These are phyloP conservation scores for Ceratobasidium sp. DNA, from an alignment of 1,284 basidiomycete genomes.

Conservation along the genomic window DNA sequence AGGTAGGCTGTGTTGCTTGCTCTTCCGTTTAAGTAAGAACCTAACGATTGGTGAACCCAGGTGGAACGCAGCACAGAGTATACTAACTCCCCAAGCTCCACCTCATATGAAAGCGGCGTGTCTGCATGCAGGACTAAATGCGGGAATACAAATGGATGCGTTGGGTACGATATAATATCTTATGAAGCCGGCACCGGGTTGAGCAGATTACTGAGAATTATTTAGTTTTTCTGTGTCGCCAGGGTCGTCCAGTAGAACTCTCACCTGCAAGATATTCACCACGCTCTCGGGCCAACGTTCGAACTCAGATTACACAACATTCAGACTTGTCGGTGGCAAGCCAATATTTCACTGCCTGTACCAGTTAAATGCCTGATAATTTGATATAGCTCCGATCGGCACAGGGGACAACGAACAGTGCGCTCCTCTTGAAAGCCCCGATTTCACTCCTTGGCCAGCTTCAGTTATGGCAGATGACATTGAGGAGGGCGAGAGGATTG, in stretches of 20 bases:
- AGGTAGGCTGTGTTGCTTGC: not conserved
- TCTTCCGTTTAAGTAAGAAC: too few species aligned
- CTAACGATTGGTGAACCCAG: not conserved
- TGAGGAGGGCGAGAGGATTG: not conserved
- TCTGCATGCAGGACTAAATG: constrained; percentile 17
- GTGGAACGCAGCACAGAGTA: constrained; percentile 15
- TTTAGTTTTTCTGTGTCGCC: constrained; percentile 15
- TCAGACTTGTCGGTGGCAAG: constrained; percentile 18
- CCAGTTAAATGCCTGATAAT: too few species aligned
- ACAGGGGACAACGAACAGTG: not conserved
- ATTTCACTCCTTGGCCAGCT: not conserved
- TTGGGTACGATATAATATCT: constrained; percentile 8
- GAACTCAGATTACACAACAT: constrained; percentile 5
- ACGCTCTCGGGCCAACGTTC: not conserved
- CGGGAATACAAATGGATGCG: constrained; percentile 2
- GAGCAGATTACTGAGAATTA: not conserved
- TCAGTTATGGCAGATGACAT: constrained; percentile 24
- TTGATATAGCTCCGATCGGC: too few species aligned
- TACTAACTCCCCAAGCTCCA: not conserved
- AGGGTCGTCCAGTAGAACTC: not conserved
- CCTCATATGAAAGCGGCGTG: constrained; percentile 10
- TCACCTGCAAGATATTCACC: constrained; percentile 8
- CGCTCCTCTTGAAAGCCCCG: not conserved
- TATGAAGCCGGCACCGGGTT: not conserved
- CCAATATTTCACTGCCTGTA: too few species aligned